phyloP scores from a whole-genome alignment of 2,329 filamentous ascomycete genomes.

The Sporothrix pseudoabietina region DNA sequence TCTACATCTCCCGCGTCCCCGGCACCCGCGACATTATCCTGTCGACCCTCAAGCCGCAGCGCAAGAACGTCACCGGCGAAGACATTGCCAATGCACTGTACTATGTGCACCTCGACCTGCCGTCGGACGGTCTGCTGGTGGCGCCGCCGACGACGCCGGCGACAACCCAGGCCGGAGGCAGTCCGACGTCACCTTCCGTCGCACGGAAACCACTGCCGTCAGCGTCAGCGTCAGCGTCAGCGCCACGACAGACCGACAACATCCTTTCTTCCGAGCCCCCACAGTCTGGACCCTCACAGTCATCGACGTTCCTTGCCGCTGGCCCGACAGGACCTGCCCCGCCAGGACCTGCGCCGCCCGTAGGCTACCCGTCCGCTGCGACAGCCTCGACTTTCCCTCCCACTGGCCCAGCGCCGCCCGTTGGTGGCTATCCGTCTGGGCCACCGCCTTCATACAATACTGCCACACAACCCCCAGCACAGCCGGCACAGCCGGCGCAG shows the following conservation, averaged over 20 bases:
- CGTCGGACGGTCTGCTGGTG: conserved; percentile 54
- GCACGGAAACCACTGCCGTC: conserved; percentile 56
- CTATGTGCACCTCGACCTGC: conserved; percentile 78
- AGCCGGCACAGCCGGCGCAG: neutral
- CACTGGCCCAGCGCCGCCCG: neutral
- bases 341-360: neutral
- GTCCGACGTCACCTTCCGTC: conserved; percentile 43
- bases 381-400: neutral
- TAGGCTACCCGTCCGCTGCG: too few species aligned
- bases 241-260: conserved; percentile 22
- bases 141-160: conserved; percentile 36
- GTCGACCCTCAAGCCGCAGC: conserved; percentile 83
- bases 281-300: neutral
- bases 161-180: conserved; percentile 41
- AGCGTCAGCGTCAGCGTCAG: conserved; percentile 40
- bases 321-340: neutral
- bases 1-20: conserved; percentile 93
- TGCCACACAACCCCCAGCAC: neutral
- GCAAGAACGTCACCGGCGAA: conserved; percentile 84
- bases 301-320: neutral
- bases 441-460: neutral
- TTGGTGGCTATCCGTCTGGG: neutral
- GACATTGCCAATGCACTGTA: conserved; percentile 89
- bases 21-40: conserved; percentile 92
- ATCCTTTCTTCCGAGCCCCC: neutral